A percentile compares a stretch with the other conserved stretches of the same genome.
These are phyloP conservation scores for Eimeria necatrix DNA, from an alignment of 169 alveolate species.

Conservation along the genomic window DNA sequence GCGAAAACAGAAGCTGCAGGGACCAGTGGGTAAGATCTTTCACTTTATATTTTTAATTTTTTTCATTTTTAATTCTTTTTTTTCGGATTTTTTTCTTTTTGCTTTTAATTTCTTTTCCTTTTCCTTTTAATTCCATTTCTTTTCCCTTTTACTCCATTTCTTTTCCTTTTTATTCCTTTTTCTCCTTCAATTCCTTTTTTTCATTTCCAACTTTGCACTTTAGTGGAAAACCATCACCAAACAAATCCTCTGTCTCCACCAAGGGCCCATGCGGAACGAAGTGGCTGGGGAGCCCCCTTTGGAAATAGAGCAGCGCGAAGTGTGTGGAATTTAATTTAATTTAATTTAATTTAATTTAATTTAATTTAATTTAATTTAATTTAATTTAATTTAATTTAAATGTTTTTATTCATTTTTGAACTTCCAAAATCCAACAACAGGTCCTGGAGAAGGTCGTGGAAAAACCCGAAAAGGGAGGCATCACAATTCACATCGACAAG, in stretches of 20 bases:
- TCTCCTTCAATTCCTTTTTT: not conserved
- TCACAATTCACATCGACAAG: conserved; percentile 76
- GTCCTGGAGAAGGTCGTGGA: conserved; percentile 79
- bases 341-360: not conserved
- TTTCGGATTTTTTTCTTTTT: not conserved
- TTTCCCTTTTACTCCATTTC: not conserved
- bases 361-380: not conserved
- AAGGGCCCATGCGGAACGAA: conserved; percentile 81
- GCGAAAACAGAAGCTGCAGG: conserved; percentile 74
- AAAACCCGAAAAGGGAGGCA: conserved; percentile 73
- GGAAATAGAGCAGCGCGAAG: conserved; percentile 79
- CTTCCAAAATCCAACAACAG: not conserved
- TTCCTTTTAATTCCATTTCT: not conserved
- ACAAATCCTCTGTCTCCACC: conserved; percentile 79
- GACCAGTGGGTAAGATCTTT: conserved; percentile 77
- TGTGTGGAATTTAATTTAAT: not conserved
- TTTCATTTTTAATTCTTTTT: not conserved
- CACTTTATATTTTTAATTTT: not conserved
- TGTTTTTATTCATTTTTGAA: not conserved
- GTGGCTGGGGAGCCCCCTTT: conserved; percentile 80
- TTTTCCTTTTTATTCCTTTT: not conserved
- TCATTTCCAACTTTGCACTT: too few species aligned
- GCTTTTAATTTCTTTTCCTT: not conserved
- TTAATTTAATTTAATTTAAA: not conserved
- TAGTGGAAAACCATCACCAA: conserved; percentile 80